Conservation (phyloP, 2,329 filamentous ascomycete genomes). For the Camptophora hylomeconis region DNA sequence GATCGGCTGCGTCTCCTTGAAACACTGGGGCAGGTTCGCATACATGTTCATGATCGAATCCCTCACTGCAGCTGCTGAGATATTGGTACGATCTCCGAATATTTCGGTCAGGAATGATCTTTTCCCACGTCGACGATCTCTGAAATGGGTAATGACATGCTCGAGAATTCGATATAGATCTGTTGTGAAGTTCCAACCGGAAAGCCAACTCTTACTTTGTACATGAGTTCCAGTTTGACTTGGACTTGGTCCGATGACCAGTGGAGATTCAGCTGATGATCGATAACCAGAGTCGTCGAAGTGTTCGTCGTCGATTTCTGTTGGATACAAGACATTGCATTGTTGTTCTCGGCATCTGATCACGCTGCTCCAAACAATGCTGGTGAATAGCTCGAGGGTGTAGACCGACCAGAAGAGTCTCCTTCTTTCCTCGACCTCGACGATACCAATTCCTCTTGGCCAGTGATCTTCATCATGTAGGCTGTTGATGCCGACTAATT, state of each 20-base stretch:
- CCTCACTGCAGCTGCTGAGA: constrained; percentile 8
- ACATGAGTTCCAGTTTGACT: constrained; percentile 7
- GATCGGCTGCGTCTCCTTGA: constrained; percentile 12
- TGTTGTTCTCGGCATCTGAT: constrained; percentile 34
- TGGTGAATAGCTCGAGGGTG: constrained; percentile 41
- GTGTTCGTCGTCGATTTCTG: constrained; percentile 34
- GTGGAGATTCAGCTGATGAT: constrained; percentile 9
- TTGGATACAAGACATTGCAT: constrained; percentile 35
- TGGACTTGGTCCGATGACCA: constrained; percentile 9
- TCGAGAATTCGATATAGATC: constrained; percentile 37
- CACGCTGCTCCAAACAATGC: constrained; percentile 39
- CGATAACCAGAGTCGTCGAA: constrained; percentile 23
- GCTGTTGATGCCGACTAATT: constrained; percentile 34
- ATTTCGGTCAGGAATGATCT: constrained; percentile 10
- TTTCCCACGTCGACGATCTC: constrained; percentile 1
- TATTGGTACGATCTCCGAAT: constrained; percentile 7
- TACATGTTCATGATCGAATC: constrained; percentile 11
- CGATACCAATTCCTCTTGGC: constrained; percentile 31
- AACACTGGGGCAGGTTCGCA: constrained; percentile 11
- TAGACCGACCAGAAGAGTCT: constrained; percentile 45
- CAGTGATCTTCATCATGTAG: constrained; percentile 43
- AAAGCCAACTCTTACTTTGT: constrained; percentile 31
- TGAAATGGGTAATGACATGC: constrained; percentile 1
- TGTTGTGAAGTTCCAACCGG: constrained; percentile 45
- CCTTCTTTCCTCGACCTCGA: constrained; percentile 37